phyloP scores from a whole-genome alignment of 75 land plant genomes.

The Cryptomeria japonica region DNA sequence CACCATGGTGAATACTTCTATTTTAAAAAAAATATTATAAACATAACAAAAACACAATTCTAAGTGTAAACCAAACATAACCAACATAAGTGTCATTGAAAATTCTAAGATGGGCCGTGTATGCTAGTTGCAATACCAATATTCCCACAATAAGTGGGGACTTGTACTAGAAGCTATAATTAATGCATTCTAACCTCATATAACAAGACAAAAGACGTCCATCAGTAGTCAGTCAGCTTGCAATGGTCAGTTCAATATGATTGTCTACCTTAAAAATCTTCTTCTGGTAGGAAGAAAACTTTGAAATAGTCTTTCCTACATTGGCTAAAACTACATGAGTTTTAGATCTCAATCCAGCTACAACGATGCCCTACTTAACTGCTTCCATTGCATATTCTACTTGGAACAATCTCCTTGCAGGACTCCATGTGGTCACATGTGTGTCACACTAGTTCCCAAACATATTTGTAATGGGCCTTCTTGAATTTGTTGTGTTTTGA shows the following conservation, averaged over 20 bases:
- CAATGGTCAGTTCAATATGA: conserved; percentile 92
- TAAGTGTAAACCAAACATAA: too few relatives aligned
- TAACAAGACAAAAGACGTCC: conserved; percentile 81
- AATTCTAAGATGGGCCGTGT: conserved; percentile 84
- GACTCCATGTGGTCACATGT: conserved; percentile 98
- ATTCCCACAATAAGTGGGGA: conserved; percentile 79
- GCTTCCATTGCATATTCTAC: conserved; percentile 99
- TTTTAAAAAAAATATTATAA: too few relatives aligned
- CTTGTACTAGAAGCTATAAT: conserved; percentile 79
- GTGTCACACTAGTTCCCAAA: conserved; percentile 96
- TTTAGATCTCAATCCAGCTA: conserved; percentile 80
- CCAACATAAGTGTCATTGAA: not conserved
- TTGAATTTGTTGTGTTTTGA: not conserved
- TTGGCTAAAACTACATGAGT: conserved; percentile 80
- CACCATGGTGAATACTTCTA: too few relatives aligned
- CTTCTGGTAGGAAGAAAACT: conserved; percentile 92
- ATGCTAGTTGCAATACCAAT: conserved; percentile 90
- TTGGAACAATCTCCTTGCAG: conserved; percentile 88
- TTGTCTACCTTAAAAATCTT: conserved; percentile 95
- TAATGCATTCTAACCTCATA: conserved; percentile 87
- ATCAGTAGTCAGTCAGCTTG: conserved; percentile 89
- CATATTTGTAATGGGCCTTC: conserved; percentile 36
- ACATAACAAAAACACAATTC: too few relatives aligned
- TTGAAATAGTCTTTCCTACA: conserved; percentile 87
- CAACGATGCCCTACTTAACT: conserved; percentile 93